Evolutionary conservation across 345 rosid species (phyloP).

Genomic region (Luvunga scandens): DNA sequence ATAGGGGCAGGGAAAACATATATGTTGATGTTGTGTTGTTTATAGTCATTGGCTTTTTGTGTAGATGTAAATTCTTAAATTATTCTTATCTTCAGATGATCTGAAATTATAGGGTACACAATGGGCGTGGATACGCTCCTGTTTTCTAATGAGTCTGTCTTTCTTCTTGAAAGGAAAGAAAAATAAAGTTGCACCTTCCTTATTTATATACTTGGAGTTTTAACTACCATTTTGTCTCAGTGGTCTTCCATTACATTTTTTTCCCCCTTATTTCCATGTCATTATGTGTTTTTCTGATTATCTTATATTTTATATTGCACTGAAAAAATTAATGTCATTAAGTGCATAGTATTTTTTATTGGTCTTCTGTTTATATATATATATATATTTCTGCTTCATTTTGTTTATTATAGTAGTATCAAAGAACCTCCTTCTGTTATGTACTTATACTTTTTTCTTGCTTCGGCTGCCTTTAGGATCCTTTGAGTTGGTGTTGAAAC

Average conservation of each 20-base stretch:
- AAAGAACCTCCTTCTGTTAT: neutral
- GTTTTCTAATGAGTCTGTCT: neutral
- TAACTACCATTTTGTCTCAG: neutral
- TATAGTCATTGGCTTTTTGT: neutral
- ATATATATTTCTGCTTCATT: neutral
- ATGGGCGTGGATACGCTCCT: neutral
- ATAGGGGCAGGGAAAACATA: neutral
- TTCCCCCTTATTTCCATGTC: neutral
- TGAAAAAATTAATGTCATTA: neutral
- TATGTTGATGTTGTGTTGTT: neutral
- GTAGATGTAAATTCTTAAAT: neutral
- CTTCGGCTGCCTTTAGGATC: slow-evolving; percentile 6
- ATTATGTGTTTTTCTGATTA: neutral
- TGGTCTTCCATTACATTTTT: neutral
- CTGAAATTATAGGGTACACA: neutral
- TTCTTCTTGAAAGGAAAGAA: neutral
- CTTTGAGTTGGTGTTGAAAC: slow-evolving; percentile 9
- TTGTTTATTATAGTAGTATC: neutral
- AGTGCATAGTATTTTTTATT: neutral
- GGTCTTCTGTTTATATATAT: neutral
- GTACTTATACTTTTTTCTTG: neutral
- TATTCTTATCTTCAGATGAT: neutral
- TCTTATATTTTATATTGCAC: neutral
- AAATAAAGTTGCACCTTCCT: neutral
- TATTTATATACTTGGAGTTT: neutral